Percentiles rank a stretch among this genome's conserved stretches.
These are phyloP conservation scores for Pythium diclinum DNA, from an alignment of 352 stramenopile species.

Conservation along the genomic window DNA sequence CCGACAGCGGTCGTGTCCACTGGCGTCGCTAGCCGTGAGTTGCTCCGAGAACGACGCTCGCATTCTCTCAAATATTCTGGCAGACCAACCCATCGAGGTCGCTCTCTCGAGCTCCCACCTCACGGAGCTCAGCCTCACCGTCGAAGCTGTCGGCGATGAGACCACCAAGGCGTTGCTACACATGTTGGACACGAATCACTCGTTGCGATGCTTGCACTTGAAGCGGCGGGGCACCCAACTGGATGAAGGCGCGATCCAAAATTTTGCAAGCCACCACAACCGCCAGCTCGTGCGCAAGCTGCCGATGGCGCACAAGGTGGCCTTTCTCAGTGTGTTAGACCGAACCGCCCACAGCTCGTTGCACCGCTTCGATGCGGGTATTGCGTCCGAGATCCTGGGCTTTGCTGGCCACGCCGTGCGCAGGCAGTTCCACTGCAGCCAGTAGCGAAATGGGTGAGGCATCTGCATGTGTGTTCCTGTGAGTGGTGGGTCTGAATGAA, in stretches of 20 bases:
- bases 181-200: conserved; percentile 15
- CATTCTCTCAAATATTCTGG: background rate
- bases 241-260: background rate
- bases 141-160: background rate
- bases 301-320: background rate
- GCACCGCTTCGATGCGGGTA: conserved; percentile 1
- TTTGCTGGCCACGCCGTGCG: conserved; percentile 11
- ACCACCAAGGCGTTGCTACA: background rate
- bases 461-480: background rate
- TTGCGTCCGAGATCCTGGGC: conserved; percentile 12
- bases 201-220: background rate
- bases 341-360: background rate
- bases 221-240: background rate
- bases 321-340: conserved; percentile 8
- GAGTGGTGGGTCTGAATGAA: background rate
- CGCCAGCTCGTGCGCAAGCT: conserved; percentile 12
- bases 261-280: background rate
- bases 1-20: background rate
- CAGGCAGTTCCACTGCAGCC: background rate
- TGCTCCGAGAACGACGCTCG: background rate
- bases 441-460: background rate
- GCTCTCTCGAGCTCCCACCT: conserved; percentile 3
- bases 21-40: conserved; percentile 1
- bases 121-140: conserved; percentile 2
- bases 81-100: background rate